Evolutionary conservation across 2,329 filamentous ascomycete species (phyloP), one percentile per base, ranked within the genome.

Genomic region (Clonostachys solani): DNA sequence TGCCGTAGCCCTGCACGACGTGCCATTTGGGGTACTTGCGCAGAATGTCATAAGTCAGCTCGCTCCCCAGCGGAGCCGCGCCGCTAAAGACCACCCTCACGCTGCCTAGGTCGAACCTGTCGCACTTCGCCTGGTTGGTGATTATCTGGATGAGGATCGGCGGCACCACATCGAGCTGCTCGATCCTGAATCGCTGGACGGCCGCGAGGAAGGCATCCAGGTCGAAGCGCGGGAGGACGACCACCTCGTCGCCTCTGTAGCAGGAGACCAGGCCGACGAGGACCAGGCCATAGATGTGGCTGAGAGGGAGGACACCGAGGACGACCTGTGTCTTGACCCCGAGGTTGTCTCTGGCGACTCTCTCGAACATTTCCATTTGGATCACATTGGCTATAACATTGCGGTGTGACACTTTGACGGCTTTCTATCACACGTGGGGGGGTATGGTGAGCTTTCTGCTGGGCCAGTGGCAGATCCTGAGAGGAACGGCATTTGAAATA

Each of bases 221-320:
- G 44, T 92, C 87, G 57, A 92, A 95, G 56, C 86, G 89, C 40
- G 78, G 84, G 36, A 94, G 73, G 6, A 92, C 76, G 45, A 94
- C 74, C 10, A 86, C 74, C 48, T 83, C 81, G 54, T 94, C 89
- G 10, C 89, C 89, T 38, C 85, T 78, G 60, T 83, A 92, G 3
- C 81, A 71, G 23, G 76, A 76, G 2, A 73, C 66, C 61, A 89
- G 83, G 40, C 80, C 82, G 49, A 90, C 80, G 15, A 90, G 80
- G 6, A 90, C 80, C 35, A 94, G 69, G 5, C 81, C 82, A 62
- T 92, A 95, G 52, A 94, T 94, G 58, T 95, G 89, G 54, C 86
- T 91, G 59, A 90, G 81, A 1, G 88, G 88, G 1, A 92, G 71
- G n/a, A 92, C 71, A 6, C 87, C 88, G 1, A 92, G 75, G 3